Conservation (phyloP, 768 basidiomycete genomes). For the Holtermanniella nyarrowii region DNA sequence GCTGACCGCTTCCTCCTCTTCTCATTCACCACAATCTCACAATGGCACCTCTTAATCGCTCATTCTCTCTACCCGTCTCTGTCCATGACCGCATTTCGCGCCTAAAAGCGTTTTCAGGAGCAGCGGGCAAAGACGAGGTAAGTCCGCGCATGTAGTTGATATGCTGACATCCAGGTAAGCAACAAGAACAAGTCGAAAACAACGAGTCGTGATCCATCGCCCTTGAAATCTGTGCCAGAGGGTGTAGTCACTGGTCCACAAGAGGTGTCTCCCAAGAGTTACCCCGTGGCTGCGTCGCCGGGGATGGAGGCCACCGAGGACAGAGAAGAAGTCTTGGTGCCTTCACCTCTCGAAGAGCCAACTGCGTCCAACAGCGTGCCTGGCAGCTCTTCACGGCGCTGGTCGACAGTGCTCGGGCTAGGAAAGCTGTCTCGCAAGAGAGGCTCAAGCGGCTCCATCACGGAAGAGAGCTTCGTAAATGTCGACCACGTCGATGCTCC, state of each 20-base stretch:
- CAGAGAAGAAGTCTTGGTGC: not conserved
- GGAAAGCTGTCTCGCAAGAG: not conserved
- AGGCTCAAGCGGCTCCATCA: not conserved
- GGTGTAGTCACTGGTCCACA: not conserved
- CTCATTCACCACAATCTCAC: not conserved
- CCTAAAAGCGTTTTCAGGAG: slow-evolving; percentile 34
- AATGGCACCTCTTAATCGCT: slow-evolving; percentile 38
- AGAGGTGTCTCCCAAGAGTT: not conserved
- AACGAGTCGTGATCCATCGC: not conserved
- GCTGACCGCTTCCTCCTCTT: too few species aligned
- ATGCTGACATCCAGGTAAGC: slow-evolving; percentile 14
- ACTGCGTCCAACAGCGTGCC: not conserved
- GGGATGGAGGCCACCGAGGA: not conserved
- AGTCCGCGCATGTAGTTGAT: slow-evolving; percentile 4
- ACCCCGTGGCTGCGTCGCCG: not conserved
- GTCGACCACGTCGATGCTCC: not conserved
- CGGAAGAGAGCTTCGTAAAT: not conserved
- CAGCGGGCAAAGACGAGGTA: slow-evolving; percentile 37
- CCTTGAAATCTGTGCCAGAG: slow-evolving; percentile 8
- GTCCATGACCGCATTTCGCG: slow-evolving; percentile 30
- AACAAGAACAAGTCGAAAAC: slow-evolving; percentile 4
- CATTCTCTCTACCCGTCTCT: slow-evolving; percentile 38
- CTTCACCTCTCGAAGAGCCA: too few species aligned
- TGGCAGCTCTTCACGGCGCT: not conserved
- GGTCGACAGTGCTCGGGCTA: not conserved